These are phyloP conservation scores for Hypholoma fasciculare DNA, from an alignment of 768 basidiomycete genomes.

Conservation along the genomic window DNA sequence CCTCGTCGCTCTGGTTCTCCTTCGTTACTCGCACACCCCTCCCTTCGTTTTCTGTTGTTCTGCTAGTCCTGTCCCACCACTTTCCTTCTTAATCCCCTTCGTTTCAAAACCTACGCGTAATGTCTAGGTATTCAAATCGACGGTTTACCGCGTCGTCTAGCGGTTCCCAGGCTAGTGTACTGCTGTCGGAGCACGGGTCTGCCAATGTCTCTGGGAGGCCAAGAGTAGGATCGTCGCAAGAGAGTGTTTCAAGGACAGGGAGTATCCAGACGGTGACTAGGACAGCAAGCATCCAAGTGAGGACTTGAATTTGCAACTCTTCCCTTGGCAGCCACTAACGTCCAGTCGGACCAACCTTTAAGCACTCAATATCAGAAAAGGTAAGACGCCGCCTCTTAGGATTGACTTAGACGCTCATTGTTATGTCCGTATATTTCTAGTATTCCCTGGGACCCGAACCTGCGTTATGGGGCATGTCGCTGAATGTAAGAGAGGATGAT, in stretches of 20 bases:
- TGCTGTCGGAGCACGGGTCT: conserved; percentile 1
- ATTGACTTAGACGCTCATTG: not conserved
- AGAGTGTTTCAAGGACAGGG: not conserved
- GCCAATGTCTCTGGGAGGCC: conserved; percentile 1
- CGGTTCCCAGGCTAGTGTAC: conserved; percentile 6
- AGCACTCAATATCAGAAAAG: conserved; percentile 8
- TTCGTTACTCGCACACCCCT: not conserved
- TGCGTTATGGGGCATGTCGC: conserved; percentile 46
- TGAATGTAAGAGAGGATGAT: conserved; percentile 54
- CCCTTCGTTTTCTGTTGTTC: not conserved
- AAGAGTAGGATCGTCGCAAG: not conserved
- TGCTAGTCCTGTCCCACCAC: not conserved
- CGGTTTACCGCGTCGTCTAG: conserved; percentile 7
- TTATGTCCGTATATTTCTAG: conserved; percentile 17
- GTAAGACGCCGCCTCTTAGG: not conserved
- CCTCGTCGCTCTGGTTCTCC: not conserved
- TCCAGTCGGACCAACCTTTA: not conserved
- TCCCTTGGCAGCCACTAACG: not conserved
- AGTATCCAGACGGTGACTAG: conserved; percentile 1
- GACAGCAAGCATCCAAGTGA: conserved; percentile 1
- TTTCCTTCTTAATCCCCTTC: conserved; percentile 6
- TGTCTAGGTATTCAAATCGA: conserved; percentile 4
- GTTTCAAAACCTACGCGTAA: not conserved
- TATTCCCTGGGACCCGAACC: conserved; percentile 45
- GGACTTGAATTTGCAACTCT: not conserved